Evolutionary conservation across 208 protist genomes (phyloP).

Genomic region (Balamuthia mandrillaris): DNA sequence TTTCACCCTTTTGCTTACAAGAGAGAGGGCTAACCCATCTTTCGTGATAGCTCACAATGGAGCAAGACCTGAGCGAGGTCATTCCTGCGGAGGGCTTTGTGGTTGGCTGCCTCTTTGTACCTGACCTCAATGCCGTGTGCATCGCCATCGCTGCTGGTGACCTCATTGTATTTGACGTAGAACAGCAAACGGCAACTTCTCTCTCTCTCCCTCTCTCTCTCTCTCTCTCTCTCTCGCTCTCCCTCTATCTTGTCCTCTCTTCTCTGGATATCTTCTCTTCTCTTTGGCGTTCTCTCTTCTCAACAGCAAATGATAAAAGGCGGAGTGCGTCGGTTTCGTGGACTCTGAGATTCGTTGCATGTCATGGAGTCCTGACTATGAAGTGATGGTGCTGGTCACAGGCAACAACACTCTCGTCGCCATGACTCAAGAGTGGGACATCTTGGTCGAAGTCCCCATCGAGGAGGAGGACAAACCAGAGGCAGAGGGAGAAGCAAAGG

Average conservation of each 20-base stretch:
- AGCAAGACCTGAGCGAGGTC: background rate
- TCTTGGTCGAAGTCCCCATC: conserved; percentile 41
- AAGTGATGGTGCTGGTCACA: conserved; percentile 51
- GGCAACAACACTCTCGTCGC: conserved; percentile 33
- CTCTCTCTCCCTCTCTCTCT: no score
- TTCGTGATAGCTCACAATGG: background rate
- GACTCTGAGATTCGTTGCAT: conserved; percentile 48
- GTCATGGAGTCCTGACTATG: conserved; percentile 56
- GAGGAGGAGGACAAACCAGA: conserved; percentile 29
- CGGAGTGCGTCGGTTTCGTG: conserved; percentile 57
- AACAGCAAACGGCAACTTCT: background rate
- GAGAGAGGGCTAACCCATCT: background rate
- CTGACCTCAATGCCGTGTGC: background rate
- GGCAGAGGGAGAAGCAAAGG: background rate
- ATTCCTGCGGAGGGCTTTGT: background rate
- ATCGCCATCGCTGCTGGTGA: background rate
- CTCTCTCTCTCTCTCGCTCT: no score
- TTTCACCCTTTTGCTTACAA: background rate
- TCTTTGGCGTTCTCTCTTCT: background rate
- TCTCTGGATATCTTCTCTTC: background rate
- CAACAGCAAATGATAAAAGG: background rate
- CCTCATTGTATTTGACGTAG: conserved; percentile 8
- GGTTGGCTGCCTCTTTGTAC: background rate
- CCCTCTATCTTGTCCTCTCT: no score
- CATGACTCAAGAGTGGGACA: conserved; percentile 61